Conservation (phyloP, 805 yeast species). For the Grigorovia humatica region DNA sequence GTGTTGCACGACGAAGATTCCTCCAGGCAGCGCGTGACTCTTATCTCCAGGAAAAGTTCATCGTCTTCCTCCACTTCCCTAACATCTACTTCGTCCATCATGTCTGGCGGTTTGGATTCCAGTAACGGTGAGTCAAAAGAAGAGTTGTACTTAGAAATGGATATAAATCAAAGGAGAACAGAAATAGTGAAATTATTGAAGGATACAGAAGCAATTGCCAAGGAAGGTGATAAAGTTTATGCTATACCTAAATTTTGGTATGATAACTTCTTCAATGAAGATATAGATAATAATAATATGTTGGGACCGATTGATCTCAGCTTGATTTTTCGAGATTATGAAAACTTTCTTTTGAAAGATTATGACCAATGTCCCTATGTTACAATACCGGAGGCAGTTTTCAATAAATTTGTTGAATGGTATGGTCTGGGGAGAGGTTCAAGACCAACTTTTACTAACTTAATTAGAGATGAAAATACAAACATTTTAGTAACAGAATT, state of each 20-base stretch:
- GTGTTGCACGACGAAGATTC: neutral
- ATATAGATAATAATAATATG: constrained; percentile 18
- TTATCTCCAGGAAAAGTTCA: neutral
- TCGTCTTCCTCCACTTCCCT: neutral
- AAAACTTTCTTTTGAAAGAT: constrained; percentile 32
- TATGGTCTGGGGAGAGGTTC: constrained; percentile 40
- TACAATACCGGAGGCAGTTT: constrained; percentile 36
- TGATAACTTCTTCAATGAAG: constrained; percentile 30
- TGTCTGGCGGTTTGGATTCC: neutral
- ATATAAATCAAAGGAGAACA: constrained; percentile 12
- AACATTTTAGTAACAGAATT: constrained; percentile 27
- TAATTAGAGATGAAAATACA: constrained; percentile 22
- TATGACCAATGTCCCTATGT: constrained; percentile 21
- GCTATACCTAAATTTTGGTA: constrained; percentile 41
- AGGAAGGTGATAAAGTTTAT: constrained; percentile 41
- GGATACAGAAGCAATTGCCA: constrained; percentile 8
- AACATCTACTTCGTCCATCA: neutral
- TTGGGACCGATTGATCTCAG: constrained; percentile 41
- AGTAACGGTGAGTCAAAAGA: neutral
- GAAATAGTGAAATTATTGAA: constrained; percentile 10
- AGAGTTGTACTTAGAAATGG: neutral
- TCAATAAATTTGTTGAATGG: constrained; percentile 38
- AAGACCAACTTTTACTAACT: constrained; percentile 29
- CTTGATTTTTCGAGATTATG: constrained; percentile 35
- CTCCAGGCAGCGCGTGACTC: neutral